Evolutionary conservation across 2,329 filamentous ascomycete species (phyloP).

Genomic region (Trichoderma atroviride): DNA sequence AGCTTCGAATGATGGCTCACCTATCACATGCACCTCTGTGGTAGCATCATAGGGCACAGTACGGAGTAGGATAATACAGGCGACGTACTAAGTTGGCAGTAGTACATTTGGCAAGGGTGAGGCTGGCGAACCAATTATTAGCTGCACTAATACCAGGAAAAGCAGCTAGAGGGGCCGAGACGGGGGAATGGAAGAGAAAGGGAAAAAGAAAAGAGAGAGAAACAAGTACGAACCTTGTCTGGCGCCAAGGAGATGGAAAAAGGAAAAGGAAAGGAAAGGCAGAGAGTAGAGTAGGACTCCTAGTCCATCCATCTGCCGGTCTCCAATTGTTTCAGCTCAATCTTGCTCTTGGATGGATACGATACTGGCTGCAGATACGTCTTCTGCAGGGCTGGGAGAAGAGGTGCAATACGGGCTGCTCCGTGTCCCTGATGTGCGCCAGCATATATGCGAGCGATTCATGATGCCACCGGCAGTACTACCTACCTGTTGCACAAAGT

Average conservation of each 20-base stretch:
- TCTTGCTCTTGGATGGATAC: not conserved
- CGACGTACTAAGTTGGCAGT: not conserved
- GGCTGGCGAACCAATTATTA: conserved; percentile 9
- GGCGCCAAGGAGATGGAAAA: not conserved
- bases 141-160: conserved; percentile 7
- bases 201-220: conserved; percentile 16
- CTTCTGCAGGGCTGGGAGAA: conserved; percentile 22
- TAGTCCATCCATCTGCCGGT: conserved; percentile 15
- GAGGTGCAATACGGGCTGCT: not conserved
- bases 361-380: not conserved
- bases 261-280: not conserved
- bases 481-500: conserved; percentile 15
- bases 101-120: conserved; percentile 5
- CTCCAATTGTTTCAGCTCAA: conserved; percentile 19
- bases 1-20: conserved; percentile 4
- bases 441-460: conserved; percentile 21
- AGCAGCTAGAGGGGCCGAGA: conserved; percentile 5
- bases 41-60: conserved; percentile 19
- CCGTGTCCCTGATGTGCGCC: conserved; percentile 5
- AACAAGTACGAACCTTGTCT: conserved; percentile 13
- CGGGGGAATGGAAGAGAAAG: conserved; percentile 2
- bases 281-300: not conserved
- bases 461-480: conserved; percentile 10
- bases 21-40: conserved; percentile 6
- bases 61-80: not conserved